Percentiles rank a stretch among this genome's conserved stretches.
Conservation (phyloP, 2,329 filamentous ascomycete species). For the Cordyceps pruinosa region DNA sequence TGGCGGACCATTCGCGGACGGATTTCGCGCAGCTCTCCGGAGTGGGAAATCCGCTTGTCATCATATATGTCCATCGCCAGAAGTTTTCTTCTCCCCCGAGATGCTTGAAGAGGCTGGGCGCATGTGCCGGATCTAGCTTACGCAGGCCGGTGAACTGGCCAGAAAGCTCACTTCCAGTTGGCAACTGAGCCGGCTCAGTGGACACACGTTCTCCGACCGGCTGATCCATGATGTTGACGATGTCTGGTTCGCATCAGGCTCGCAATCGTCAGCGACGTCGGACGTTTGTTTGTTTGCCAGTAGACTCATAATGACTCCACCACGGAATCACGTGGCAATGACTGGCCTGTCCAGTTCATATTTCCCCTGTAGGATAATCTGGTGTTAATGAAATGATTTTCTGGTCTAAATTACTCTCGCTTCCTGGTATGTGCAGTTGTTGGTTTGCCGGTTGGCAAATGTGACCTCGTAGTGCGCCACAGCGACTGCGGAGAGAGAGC, state of each 20-base stretch:
- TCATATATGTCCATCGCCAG: constrained; percentile 29
- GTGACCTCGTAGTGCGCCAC: no score
- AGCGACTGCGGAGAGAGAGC: no score
- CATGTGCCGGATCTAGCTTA: constrained; percentile 22
- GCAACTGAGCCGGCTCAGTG: background rate
- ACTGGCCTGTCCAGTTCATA: background rate
- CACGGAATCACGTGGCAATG: background rate
- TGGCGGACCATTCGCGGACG: constrained; percentile 19
- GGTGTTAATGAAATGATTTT: no score
- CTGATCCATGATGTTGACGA: constrained; percentile 1
- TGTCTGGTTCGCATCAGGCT: background rate
- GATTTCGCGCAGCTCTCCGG: constrained; percentile 16
- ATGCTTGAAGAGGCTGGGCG: constrained; percentile 24
- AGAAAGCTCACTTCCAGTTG: constrained; percentile 16
- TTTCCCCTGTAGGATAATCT: no score
- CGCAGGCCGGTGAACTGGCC: constrained; percentile 27
- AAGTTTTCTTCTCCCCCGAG: constrained; percentile 26
- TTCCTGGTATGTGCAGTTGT: no score
- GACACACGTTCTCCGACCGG: background rate
- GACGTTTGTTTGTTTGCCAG: background rate
- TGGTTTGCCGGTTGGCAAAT: no score
- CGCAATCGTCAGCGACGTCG: background rate
- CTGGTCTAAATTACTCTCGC: no score
- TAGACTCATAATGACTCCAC: constrained; percentile 11
- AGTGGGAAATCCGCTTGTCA: constrained; percentile 19